phyloP scores from a whole-genome alignment of 331 rosid genomes.

The Pyrus hybrid region DNA sequence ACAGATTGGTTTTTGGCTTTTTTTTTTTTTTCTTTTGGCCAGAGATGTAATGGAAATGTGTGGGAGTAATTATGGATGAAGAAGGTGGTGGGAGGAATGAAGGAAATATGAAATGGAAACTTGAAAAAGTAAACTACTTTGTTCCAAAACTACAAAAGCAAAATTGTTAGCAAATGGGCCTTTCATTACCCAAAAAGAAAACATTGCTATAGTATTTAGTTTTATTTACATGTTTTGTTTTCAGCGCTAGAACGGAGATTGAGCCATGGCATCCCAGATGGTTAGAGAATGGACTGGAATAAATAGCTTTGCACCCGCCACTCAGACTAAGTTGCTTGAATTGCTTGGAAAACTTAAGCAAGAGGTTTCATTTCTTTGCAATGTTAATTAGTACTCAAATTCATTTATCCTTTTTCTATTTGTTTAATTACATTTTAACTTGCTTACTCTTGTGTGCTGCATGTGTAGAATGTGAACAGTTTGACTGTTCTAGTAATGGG shows the following conservation, averaged over 20 bases:
- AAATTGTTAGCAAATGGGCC: no score
- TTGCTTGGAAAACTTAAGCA: slow-evolving; percentile 74
- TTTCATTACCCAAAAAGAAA: not conserved
- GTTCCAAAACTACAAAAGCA: no score
- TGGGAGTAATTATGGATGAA: no score
- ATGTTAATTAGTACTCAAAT: not conserved
- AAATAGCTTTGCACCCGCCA: slow-evolving; percentile 74
- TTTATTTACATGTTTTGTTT: not conserved
- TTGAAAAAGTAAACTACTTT: no score
- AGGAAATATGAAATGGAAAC: no score
- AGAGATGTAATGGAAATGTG: no score
- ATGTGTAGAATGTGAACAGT: slow-evolving; percentile 63
- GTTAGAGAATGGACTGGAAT: slow-evolving; percentile 86
- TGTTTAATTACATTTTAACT: not conserved
- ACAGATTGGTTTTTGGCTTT: no score
- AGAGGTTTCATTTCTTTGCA: slow-evolving; percentile 41
- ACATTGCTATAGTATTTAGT: not conserved
- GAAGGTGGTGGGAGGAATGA: no score
- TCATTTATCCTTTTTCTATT: not conserved
- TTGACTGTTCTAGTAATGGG: slow-evolving; percentile 97
- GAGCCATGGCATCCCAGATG: slow-evolving; percentile 57
- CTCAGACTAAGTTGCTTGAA: slow-evolving; percentile 77
- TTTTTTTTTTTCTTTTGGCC: no score
- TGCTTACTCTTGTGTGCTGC: slow-evolving; percentile 13
- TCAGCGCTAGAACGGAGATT: slow-evolving; percentile 5